Evolutionary conservation across 345 rosid genomes (phyloP).

Genomic region (Sonneratia alba): DNA sequence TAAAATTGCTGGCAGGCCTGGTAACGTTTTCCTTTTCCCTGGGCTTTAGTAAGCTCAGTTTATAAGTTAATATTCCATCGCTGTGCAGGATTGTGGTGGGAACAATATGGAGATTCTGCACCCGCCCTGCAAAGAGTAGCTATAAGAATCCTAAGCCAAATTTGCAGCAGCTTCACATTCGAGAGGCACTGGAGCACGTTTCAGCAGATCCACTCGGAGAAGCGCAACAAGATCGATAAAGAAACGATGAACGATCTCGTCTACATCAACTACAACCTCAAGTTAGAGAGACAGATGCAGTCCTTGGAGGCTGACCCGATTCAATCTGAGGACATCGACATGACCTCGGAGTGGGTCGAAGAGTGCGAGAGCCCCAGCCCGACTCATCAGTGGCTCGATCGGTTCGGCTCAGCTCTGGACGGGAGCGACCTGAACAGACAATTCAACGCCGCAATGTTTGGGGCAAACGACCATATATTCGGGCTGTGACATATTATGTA

Average conservation of each 20-base stretch:
- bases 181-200: slow-evolving; percentile 71
- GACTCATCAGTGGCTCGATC: slow-evolving; percentile 76
- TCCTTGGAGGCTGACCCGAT: slow-evolving; percentile 52
- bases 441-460: slow-evolving; percentile 53
- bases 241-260: slow-evolving; percentile 56
- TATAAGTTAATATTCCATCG: background rate
- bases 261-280: slow-evolving; percentile 68
- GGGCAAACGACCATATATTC: slow-evolving; percentile 50
- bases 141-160: slow-evolving; percentile 73
- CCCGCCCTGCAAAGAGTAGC: slow-evolving; percentile 79
- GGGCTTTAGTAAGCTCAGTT: background rate
- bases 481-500: slow-evolving; percentile 35
- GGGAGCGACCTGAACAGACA: slow-evolving; percentile 77
- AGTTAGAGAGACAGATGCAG: slow-evolving; percentile 47
- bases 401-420: slow-evolving; percentile 64
- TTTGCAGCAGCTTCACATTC: slow-evolving; percentile 64
- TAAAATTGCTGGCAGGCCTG: too few relatives aligned
- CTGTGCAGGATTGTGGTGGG: slow-evolving; percentile 86
- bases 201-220: slow-evolving; percentile 79
- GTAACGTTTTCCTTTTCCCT: too few relatives aligned
- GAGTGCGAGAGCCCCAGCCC: slow-evolving; percentile 66
- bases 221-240: slow-evolving; percentile 74
- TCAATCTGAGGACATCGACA: slow-evolving; percentile 64
- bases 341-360: slow-evolving; percentile 94
- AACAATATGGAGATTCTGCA: slow-evolving; percentile 85